Conservation (phyloP, 345 rosid species). For the Xanthoceras sorbifolium region DNA sequence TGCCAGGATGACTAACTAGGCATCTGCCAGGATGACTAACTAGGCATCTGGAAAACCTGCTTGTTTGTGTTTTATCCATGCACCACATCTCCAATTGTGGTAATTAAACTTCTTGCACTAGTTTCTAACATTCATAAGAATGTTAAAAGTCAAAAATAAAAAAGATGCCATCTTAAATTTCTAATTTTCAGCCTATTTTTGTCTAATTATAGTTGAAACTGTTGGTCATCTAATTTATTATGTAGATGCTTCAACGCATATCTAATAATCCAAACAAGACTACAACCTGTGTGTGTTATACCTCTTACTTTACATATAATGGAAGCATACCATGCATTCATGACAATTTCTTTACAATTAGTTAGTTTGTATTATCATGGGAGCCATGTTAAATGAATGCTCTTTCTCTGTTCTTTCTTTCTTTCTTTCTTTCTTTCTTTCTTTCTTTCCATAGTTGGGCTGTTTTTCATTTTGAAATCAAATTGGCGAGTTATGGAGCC, state of each 20-base stretch:
- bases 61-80: not conserved
- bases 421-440: not conserved
- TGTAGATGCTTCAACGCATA: not conserved
- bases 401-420: not conserved
- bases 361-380: not conserved
- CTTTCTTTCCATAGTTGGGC: no score
- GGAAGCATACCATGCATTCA: not conserved
- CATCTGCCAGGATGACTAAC: no score
- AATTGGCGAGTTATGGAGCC: not conserved
- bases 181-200: not conserved
- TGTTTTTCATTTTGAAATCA: not conserved
- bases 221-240: not conserved
- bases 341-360: not conserved
- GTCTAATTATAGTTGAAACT: not conserved
- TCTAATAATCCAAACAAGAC: not conserved
- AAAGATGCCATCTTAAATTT: not conserved
- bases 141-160: not conserved
- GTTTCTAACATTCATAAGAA: not conserved
- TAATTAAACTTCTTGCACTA: not conserved
- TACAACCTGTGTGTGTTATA: not conserved
- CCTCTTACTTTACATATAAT: not conserved
- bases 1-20: no score
- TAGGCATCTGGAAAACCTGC: not conserved
- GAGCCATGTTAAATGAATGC: not conserved
- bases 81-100: not conserved